Evolutionary conservation across 2,329 filamentous ascomycete species (phyloP).

Genomic region (Aspergillus amoenus): DNA sequence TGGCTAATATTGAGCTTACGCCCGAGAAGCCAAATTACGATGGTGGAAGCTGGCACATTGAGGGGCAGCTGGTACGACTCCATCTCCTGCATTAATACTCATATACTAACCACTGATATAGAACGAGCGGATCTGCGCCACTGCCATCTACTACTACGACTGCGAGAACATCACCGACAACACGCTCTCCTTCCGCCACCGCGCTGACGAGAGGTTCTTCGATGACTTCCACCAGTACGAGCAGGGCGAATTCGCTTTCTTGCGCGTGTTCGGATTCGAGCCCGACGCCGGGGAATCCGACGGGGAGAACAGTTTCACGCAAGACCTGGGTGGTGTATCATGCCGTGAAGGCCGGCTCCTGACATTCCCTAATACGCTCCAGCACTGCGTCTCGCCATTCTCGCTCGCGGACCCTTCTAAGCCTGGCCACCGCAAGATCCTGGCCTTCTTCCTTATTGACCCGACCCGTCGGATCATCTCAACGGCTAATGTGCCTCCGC

Average conservation of each 20-base stretch:
- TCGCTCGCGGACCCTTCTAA: background rate
- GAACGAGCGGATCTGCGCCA: slow-evolving; percentile 65
- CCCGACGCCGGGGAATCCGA: background rate
- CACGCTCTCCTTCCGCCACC: slow-evolving; percentile 52
- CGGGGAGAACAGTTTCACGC: slow-evolving; percentile 16
- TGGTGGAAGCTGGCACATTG: slow-evolving; percentile 45
- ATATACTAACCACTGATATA: background rate
- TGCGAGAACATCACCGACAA: slow-evolving; percentile 60
- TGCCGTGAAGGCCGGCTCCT: background rate
- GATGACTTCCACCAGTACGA: background rate
- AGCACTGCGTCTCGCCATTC: slow-evolving; percentile 6
- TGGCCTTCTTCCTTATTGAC: slow-evolving; percentile 10
- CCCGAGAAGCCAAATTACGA: slow-evolving; percentile 58
- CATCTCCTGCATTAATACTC: background rate
- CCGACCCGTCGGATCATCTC: slow-evolving; percentile 7
- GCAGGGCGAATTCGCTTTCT: slow-evolving; percentile 1
- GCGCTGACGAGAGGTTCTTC: background rate
- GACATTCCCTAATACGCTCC: slow-evolving; percentile 5
- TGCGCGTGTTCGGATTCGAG: slow-evolving; percentile 7
- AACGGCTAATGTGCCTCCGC: slow-evolving; percentile 10
- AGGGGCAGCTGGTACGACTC: slow-evolving; percentile 36
- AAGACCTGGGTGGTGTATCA: slow-evolving; percentile 9
- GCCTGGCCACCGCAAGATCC: slow-evolving; percentile 3
- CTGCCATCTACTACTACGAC: slow-evolving; percentile 66
- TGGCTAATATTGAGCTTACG: slow-evolving; percentile 61